Conservation (phyloP, 2,329 filamentous ascomycete species). For the Neurospora crassa region DNA sequence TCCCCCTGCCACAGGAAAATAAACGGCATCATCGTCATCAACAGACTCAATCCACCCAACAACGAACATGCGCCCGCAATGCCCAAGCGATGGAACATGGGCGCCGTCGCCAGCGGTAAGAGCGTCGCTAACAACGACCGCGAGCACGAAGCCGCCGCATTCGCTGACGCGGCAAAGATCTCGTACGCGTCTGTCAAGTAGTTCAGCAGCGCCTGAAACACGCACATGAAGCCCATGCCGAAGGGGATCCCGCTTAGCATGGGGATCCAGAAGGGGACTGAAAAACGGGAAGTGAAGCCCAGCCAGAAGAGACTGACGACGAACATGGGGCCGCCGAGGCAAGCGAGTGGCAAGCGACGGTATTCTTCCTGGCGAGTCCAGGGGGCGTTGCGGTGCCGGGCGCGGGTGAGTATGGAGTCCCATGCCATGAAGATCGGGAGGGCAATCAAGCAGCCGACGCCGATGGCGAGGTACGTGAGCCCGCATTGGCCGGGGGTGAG, state of each 20-base stretch:
- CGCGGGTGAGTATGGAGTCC: slow-evolving; percentile 48
- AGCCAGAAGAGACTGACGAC: slow-evolving; percentile 50
- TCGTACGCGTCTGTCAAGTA: slow-evolving; percentile 61
- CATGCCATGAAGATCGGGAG: slow-evolving; percentile 55
- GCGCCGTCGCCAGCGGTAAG: slow-evolving; percentile 44
- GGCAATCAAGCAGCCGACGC: slow-evolving; percentile 49
- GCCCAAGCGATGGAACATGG: slow-evolving; percentile 38
- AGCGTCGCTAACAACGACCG: slow-evolving; percentile 43
- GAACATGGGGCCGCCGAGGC: slow-evolving; percentile 57
- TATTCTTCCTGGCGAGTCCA: slow-evolving; percentile 59
- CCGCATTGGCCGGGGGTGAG: slow-evolving; percentile 56
- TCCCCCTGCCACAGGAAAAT: slow-evolving; percentile 46
- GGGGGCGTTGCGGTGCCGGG: slow-evolving; percentile 34
- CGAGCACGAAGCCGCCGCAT: slow-evolving; percentile 39
- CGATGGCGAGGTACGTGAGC: slow-evolving; percentile 60
- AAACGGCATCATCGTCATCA: slow-evolving; percentile 42
- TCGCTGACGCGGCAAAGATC: slow-evolving; percentile 49
- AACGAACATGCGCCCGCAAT: slow-evolving; percentile 43
- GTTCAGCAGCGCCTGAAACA: slow-evolving; percentile 55
- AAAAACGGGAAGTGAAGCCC: slow-evolving; percentile 46
- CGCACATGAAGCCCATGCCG: slow-evolving; percentile 50
- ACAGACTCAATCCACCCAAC: slow-evolving; percentile 38
- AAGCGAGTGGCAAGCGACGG: slow-evolving; percentile 61
- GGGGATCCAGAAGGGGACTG: slow-evolving; percentile 43
- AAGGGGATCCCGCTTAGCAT: slow-evolving; percentile 53